These are phyloP conservation scores for Arabidopsis hybrid DNA, from an alignment of 441 rosid species.

Conservation along the genomic window DNA sequence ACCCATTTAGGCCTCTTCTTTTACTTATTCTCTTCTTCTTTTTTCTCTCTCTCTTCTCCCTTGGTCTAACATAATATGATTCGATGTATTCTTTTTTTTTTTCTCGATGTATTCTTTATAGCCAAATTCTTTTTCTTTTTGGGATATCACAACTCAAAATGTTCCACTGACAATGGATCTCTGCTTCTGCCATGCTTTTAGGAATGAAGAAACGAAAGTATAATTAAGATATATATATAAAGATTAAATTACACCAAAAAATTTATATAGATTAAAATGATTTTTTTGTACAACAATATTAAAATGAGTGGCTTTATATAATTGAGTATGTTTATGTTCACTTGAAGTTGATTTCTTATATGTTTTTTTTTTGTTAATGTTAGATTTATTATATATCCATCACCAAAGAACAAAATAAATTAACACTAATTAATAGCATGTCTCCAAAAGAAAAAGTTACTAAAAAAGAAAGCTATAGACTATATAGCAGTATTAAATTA, in stretches of 20 bases:
- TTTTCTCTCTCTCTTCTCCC: neutral
- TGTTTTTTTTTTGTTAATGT: too few relatives aligned
- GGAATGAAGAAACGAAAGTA: neutral
- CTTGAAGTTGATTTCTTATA: slow-evolving; percentile 1
- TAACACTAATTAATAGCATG: slow-evolving; percentile 10
- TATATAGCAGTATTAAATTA: neutral
- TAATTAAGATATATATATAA: neutral
- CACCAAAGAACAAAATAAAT: slow-evolving; percentile 19
- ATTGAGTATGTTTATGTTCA: neutral
- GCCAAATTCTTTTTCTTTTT: slow-evolving; percentile 29
- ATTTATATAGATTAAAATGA: too few relatives aligned
- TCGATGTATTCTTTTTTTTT: neutral
- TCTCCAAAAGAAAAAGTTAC: neutral
- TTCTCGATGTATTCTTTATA: neutral
- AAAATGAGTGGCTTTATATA: neutral
- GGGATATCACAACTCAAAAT: slow-evolving; percentile 27
- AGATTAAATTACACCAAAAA: too few relatives aligned
- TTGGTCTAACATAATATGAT: slow-evolving; percentile 9
- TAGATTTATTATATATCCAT: neutral
- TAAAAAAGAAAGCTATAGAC: neutral
- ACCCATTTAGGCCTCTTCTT: neutral
- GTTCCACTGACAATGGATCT: slow-evolving; percentile 6
- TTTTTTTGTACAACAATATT: too few relatives aligned
- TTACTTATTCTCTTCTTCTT: neutral
- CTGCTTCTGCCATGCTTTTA: slow-evolving; percentile 12